Conservation (phyloP, 129 eudicot genomes). For the Cynara cardunculus region DNA sequence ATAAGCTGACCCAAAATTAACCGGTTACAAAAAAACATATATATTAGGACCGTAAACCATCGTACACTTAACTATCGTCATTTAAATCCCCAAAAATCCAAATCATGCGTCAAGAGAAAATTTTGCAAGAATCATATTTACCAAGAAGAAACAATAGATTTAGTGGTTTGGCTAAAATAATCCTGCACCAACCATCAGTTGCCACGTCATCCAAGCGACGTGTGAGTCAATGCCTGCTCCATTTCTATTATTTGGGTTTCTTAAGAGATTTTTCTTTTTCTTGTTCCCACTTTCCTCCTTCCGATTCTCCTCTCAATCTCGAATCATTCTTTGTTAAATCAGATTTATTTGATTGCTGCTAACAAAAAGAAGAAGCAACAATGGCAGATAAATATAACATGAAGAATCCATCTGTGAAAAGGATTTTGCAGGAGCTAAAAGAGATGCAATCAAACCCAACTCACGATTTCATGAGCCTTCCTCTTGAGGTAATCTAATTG, state of each 20-base stretch:
- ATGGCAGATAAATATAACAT: constrained; percentile 79
- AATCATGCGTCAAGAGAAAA: too few relatives aligned
- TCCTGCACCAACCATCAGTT: background rate
- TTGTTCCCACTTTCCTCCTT: background rate
- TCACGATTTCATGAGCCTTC: constrained; percentile 92
- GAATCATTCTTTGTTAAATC: background rate
- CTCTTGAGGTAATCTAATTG: constrained; percentile 64
- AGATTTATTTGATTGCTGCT: background rate
- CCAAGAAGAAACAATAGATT: too few relatives aligned
- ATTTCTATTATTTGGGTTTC: background rate
- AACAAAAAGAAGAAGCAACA: background rate
- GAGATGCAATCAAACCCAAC: constrained; percentile 99
- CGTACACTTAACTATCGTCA: too few relatives aligned
- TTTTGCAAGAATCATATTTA: too few relatives aligned
- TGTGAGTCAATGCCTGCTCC: background rate
- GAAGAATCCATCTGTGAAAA: constrained; percentile 90
- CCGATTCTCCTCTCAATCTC: background rate
- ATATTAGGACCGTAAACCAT: too few relatives aligned
- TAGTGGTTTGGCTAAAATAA: background rate
- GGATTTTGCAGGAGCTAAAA: constrained; percentile 91
- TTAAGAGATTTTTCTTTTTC: background rate
- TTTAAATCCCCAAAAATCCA: too few relatives aligned
- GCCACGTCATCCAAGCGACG: background rate
- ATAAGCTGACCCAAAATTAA: too few relatives aligned
- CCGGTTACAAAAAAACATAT: too few relatives aligned